Conservation (phyloP, 2,329 filamentous ascomycete genomes). For the Penicillium crustosum region DNA sequence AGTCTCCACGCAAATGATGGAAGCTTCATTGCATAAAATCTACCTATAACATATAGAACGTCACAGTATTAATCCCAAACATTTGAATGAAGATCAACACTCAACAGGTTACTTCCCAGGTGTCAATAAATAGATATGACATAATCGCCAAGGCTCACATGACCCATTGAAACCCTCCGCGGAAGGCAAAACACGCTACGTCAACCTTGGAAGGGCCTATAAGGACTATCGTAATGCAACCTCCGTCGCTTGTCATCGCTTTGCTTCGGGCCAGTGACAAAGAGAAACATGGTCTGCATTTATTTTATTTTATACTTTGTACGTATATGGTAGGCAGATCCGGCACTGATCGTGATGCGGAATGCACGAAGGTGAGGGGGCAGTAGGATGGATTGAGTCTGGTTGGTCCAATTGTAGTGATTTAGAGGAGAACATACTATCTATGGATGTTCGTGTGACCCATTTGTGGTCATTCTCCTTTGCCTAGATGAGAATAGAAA, state of each 20-base stretch:
- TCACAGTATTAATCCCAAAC: not conserved
- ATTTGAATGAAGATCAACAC: not conserved
- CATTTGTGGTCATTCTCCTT: not conserved
- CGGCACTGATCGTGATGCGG: slow-evolving; percentile 17
- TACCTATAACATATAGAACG: not conserved
- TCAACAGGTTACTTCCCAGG: too few species aligned
- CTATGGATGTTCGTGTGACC: slow-evolving; percentile 2
- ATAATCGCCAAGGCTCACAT: slow-evolving; percentile 13
- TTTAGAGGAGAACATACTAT: not conserved
- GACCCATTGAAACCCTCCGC: slow-evolving; percentile 12
- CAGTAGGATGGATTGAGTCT: not conserved
- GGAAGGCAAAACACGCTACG: slow-evolving; percentile 8
- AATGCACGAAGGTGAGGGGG: slow-evolving; percentile 6
- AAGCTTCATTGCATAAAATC: too few species aligned
- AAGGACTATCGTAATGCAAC: slow-evolving; percentile 16
- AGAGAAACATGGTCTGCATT: slow-evolving; percentile 23
- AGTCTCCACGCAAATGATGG: too few species aligned
- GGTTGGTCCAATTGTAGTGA: slow-evolving; percentile 3
- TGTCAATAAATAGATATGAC: not conserved
- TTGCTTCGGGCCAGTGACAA: slow-evolving; percentile 34
- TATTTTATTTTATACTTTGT: not conserved
- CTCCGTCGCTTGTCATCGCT: slow-evolving; percentile 36
- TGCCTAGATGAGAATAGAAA: not conserved
- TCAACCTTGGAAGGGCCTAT: slow-evolving; percentile 10
- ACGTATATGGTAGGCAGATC: slow-evolving; percentile 11